phyloP scores from a whole-genome alignment of 2,329 filamentous ascomycete species.

The Fusarium mangiferae region DNA sequence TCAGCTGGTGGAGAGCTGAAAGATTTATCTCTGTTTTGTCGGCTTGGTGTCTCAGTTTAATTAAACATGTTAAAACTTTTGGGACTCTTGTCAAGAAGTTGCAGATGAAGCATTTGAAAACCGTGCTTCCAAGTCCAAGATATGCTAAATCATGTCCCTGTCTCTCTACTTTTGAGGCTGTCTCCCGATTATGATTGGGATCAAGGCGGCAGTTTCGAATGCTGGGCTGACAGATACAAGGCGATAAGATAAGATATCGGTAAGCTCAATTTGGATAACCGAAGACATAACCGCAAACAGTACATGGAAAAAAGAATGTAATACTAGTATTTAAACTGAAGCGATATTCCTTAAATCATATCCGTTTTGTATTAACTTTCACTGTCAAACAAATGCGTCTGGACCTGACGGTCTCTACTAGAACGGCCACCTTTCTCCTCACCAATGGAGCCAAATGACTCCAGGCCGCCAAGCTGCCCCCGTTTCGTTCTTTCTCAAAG shows the following conservation, averaged over 20 bases:
- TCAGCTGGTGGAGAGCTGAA: background rate
- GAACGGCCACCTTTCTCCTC: too few species aligned
- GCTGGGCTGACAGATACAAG: background rate
- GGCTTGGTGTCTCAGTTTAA: background rate
- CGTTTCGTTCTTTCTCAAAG: background rate
- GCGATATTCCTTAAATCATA: too few species aligned
- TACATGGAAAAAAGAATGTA: accelerated
- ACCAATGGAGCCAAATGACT: background rate
- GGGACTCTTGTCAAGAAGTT: accelerated
- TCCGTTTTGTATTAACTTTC: too few species aligned
- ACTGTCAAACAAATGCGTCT: too few species aligned
- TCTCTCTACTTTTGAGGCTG: background rate
- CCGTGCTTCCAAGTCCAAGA: accelerated
- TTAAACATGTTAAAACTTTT: accelerated
- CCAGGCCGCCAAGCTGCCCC: background rate
- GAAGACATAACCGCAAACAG: background rate
- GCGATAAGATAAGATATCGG: background rate
- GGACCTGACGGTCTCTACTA: too few species aligned
- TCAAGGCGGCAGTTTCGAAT: background rate
- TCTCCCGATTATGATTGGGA: background rate
- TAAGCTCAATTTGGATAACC: background rate
- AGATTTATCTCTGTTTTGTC: background rate
- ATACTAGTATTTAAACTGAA: too few species aligned
- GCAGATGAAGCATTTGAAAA: accelerated
- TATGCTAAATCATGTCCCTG: background rate